phyloP scores from a whole-genome alignment of 139 green algal genomes.

The Ettlia oleoabundans region DNA sequence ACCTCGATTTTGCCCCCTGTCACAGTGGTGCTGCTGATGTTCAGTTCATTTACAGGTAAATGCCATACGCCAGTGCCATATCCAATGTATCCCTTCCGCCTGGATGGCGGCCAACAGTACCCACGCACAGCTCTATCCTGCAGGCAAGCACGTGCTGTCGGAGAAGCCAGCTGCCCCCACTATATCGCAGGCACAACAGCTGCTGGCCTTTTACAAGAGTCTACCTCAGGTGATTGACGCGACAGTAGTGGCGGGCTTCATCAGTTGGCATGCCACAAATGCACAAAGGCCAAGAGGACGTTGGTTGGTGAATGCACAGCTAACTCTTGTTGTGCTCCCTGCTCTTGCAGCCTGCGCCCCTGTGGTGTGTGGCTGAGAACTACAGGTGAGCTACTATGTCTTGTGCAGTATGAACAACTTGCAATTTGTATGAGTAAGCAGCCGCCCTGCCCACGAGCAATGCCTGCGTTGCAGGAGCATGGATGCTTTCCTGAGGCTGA shows the following conservation, averaged over 20 bases:
- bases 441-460: background rate
- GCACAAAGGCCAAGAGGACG: no score
- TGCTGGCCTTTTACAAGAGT: conserved; percentile 16
- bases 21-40: background rate
- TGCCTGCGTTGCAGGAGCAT: no score
- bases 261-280: background rate
- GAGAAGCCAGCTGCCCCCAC: conserved; percentile 31
- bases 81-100: no score
- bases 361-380: conserved; percentile 29
- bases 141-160: conserved; percentile 32
- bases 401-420: no score
- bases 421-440: no score
- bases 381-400: no score
- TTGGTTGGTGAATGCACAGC: no score
- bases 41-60: no score
- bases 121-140: background rate
- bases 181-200: background rate
- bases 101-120: no score
- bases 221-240: conserved; percentile 7
- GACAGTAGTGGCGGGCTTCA: background rate
- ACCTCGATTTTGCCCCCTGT: no score
- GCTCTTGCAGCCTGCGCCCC: background rate
- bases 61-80: no score
- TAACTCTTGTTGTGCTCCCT: no score
- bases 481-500: conserved; percentile 2